Conservation (phyloP, 768 basidiomycete genomes). For the Lentinula raphanica region DNA sequence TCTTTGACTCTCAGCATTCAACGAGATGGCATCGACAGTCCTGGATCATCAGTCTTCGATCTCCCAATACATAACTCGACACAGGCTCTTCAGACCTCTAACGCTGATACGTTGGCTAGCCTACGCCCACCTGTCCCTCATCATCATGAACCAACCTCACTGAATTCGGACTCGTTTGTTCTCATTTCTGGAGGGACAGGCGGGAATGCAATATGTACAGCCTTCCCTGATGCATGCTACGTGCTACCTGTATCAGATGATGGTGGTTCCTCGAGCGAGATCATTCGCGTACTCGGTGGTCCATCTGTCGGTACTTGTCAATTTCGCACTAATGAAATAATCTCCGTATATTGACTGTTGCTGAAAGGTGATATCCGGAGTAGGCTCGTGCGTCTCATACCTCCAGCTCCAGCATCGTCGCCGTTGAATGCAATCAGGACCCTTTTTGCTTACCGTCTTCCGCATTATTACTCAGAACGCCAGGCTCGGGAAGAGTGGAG, state of each 20-base stretch:
- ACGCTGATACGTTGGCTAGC: conserved; percentile 1
- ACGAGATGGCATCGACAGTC: conserved; percentile 36
- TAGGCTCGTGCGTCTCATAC: conserved; percentile 83
- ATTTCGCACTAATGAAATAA: conserved; percentile 12
- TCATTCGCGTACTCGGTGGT: conserved; percentile 84
- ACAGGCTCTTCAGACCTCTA: conserved; percentile 10
- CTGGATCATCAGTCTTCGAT: conserved; percentile 73
- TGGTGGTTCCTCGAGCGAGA: conserved; percentile 92
- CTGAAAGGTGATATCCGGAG: conserved; percentile 79
- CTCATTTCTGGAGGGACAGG: conserved; percentile 94
- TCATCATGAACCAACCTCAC: neutral
- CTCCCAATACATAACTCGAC: conserved; percentile 44
- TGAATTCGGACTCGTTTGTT: conserved; percentile 39
- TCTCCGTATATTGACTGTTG: neutral
- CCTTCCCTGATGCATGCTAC: conserved; percentile 74
- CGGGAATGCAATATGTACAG: conserved; percentile 84
- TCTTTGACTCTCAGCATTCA: neutral
- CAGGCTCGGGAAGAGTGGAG: conserved; percentile 89
- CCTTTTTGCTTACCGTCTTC: conserved; percentile 77
- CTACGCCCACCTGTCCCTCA: neutral
- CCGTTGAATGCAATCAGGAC: conserved; percentile 69
- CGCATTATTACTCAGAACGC: conserved; percentile 58
- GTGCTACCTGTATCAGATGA: conserved; percentile 93
- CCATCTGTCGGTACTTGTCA: conserved; percentile 65
- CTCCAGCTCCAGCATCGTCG: conserved; percentile 50